Evolutionary conservation across 2,329 filamentous ascomycete genomes (phyloP).

Genomic region (Daldinia eschscholtzii): DNA sequence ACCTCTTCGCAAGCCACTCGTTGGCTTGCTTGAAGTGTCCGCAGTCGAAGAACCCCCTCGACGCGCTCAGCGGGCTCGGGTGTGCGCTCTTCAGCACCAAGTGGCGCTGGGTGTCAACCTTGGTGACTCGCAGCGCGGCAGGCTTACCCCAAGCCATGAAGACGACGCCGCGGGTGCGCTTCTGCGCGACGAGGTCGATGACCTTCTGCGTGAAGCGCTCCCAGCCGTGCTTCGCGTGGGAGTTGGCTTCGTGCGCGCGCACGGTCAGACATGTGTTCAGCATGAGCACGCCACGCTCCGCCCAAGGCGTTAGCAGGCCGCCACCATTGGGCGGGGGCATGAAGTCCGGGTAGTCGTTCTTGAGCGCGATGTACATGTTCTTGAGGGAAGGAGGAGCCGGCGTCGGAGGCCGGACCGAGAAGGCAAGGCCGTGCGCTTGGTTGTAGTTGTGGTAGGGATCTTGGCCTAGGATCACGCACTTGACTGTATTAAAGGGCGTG

Average conservation of each 20-base stretch:
- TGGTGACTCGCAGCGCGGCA: constrained; percentile 81
- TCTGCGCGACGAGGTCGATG: constrained; percentile 86
- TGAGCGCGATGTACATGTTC: constrained; percentile 92
- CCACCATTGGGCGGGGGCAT: constrained; percentile 78
- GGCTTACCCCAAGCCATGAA: constrained; percentile 95
- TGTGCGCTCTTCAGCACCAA: constrained; percentile 89
- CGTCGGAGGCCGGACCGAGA: constrained; percentile 92
- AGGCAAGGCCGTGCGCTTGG: constrained; percentile 95
- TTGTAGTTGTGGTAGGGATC: constrained; percentile 97
- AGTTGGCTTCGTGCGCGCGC: constrained; percentile 87
- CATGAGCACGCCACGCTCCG: constrained; percentile 90
- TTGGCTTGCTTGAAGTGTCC: constrained; percentile 86
- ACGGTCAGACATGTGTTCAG: constrained; percentile 97
- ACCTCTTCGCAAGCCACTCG: constrained; percentile 82
- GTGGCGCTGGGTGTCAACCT: constrained; percentile 79
- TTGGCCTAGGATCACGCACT: constrained; percentile 93
- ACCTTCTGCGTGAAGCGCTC: constrained; percentile 92
- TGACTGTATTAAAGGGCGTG: constrained; percentile 88
- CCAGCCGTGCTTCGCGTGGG: constrained; percentile 89
- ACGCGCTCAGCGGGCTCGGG: constrained; percentile 91
- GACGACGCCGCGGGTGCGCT: constrained; percentile 84
- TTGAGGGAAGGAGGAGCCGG: constrained; percentile 88
- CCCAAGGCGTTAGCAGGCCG: constrained; percentile 92
- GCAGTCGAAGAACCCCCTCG: constrained; percentile 84
- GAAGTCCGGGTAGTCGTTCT: constrained; percentile 89